phyloP scores from a whole-genome alignment of 192 early-diverging fungal genomes.

The Gamsiella multidivaricata region DNA sequence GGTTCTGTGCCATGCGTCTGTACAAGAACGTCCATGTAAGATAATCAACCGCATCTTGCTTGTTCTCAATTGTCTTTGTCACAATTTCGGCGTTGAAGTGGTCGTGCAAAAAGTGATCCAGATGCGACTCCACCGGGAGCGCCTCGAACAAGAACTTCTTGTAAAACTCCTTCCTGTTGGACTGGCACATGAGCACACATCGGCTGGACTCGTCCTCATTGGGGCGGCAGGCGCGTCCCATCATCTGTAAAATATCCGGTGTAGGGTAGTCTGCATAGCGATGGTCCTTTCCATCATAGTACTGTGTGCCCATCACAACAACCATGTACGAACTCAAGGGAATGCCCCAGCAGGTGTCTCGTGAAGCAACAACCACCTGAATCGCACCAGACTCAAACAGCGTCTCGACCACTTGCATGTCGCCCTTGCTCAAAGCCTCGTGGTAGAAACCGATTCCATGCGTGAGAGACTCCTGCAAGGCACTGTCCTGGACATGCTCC shows the following conservation, averaged over 20 bases:
- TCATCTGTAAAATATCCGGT: slow-evolving; percentile 98
- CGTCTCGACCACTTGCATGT: slow-evolving; percentile 77
- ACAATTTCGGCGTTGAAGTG: slow-evolving; percentile 98
- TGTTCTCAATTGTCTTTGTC: slow-evolving; percentile 93
- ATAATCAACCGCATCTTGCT: slow-evolving; percentile 99
- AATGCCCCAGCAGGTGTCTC: slow-evolving; percentile 94
- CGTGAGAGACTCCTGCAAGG: slow-evolving; percentile 74
- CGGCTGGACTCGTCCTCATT: slow-evolving; percentile 70
- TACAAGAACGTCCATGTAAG: slow-evolving; percentile 99
- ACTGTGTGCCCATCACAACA: slow-evolving; percentile 97
- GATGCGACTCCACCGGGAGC: slow-evolving; percentile 92
- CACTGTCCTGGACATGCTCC: slow-evolving; percentile 76
- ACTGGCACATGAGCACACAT: slow-evolving; percentile 95
- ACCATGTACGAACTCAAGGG: slow-evolving; percentile 86
- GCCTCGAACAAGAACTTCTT: slow-evolving; percentile 98
- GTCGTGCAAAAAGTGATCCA: slow-evolving; percentile 95
- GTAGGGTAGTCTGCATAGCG: slow-evolving; percentile 96
- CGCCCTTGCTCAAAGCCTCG: slow-evolving; percentile 83
- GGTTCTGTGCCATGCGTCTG: slow-evolving; percentile 95
- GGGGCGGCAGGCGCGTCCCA: slow-evolving; percentile 89
- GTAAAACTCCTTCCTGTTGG: slow-evolving; percentile 96
- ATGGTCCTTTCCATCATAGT: slow-evolving; percentile 93
- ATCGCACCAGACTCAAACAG: slow-evolving; percentile 84
- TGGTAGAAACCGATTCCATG: slow-evolving; percentile 93
- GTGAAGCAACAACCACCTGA: slow-evolving; percentile 90